Evolutionary conservation across 176 grass and related monocot genomes (phyloP), one percentile per base, ranked within the genome.

Genomic region (Eragrostis curvula): DNA sequence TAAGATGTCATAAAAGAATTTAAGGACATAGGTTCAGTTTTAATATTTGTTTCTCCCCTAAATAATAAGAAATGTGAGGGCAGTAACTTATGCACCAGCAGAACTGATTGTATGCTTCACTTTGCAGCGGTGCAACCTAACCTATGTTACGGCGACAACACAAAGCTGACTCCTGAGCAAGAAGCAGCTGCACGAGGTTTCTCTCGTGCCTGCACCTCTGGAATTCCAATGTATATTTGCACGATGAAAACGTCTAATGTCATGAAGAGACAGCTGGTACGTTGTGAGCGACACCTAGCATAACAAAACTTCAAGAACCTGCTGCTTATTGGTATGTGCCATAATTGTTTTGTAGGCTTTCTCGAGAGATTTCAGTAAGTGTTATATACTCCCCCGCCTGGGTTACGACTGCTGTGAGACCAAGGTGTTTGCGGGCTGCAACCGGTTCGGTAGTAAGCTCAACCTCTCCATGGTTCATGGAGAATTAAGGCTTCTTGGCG

Each of bases 401-500:
- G 72, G 72, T 42, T 23, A 52, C 12, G 52, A 56, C 12, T 20
- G 50, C 29, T 74, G 30, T 40, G 72, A 74, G 32, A 41, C 51
- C 6, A 40, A 1, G 32, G 32, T 57, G 53, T 74, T 57, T 57
- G 51, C 51, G 21, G 72, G 72, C 72, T 15, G 30, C 32, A 40
- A 57, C 29, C 20, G 36, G 72, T 56, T 57, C 2, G 51, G 72
- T 11, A 57, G 51, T 57, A 74, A 74, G 72, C 51, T 74, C 72
- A 74, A 74, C 20, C 41, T 74, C 51, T 74, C 72, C 36, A 74
- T 74, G 72, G 14, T 74, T 20, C 72, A 74, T 57, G 50, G 72
- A 15, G 72, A 74, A 74, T 30, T 74, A 41, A 74, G 72, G 72
- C 50, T 74, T 57, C 72, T 74, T 57, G 72, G 72, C 21, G 72